Base-by-base conservation (phyloP, 345 rosid species). In the Aegle marmelos region DNA sequence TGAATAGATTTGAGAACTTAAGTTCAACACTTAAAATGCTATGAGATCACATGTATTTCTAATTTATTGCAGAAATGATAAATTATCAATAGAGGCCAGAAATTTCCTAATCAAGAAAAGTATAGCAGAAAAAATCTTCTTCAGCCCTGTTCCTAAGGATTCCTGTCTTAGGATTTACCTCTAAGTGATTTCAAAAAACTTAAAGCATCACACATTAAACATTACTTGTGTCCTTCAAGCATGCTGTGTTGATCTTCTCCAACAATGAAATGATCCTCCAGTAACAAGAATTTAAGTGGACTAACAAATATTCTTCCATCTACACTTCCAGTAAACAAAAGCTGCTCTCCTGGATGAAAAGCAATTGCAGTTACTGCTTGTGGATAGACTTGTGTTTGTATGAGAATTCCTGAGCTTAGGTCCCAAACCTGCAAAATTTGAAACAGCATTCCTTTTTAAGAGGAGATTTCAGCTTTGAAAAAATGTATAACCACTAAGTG, bases 201-300 rank as follows among this genome's bases (percentile, higher is more conserved):
- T 81, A 45, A 80, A 68, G 82, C 80, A 76, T 78, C 91, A 83
- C 77, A 82, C 81, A 78, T 82, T 86, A 87, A 82, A 82, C 87
- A 82, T 87, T 87, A 89, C 91, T 85, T 89, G 88, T 89, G 91
- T 87, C 85, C 91, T 82, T 82, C 72, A 27, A 85, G 88, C 74
- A 73, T 73, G 14, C 69, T 71, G 72, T 78, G 69, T 75, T 76
- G 85, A 82, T 79, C 82, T 74, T 83, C 78, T 24, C 54, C 62
- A 45, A 72, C 75, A 70, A 75, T 25, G 17, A 77, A 72, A 60
- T 84, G 76, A 77, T 85, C 88, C 63, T 83, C 86, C 60, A 64
- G 48, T n/a, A 66, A 76, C 53, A 82, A 86, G 34, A 82, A 21
- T 28, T 77, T 73, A 73, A 89, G 76, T 24, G 25, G 22, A 59